Evolutionary conservation across 805 yeast species (phyloP).

Genomic region (Teunomyces kruisii): DNA sequence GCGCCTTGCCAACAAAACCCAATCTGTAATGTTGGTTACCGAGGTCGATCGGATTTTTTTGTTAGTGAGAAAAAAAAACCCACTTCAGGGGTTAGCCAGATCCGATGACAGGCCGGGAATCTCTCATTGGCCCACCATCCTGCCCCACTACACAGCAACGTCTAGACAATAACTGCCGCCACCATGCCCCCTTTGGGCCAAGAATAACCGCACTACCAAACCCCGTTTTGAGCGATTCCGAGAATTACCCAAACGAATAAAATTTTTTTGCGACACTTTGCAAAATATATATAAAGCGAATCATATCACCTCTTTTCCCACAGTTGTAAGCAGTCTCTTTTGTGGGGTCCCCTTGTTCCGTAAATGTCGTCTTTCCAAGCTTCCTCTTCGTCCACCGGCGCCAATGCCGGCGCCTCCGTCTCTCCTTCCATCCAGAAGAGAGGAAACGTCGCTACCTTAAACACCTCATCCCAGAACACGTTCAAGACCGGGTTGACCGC

Average conservation of each 20-base stretch:
- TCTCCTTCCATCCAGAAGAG: slow-evolving; percentile 9
- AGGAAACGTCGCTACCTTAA: slow-evolving; percentile 15
- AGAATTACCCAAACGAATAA: slow-evolving; percentile 1
- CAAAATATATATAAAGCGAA: slow-evolving; percentile 1
- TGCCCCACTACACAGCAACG: too few relatives aligned
- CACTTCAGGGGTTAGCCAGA: neutral
- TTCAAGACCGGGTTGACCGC: slow-evolving; percentile 28
- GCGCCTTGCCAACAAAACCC: neutral
- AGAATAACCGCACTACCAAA: neutral
- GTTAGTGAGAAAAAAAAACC: too few relatives aligned
- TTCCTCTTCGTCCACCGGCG: slow-evolving; percentile 7
- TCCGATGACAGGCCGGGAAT: neutral
- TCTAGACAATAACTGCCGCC: neutral
- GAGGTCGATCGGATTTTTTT: too few relatives aligned
- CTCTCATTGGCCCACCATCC: neutral
- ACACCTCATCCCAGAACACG: slow-evolving; percentile 3
- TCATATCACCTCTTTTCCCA: neutral
- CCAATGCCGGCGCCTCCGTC: slow-evolving; percentile 5
- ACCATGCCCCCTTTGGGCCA: neutral
- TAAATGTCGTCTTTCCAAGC: slow-evolving; percentile 4
- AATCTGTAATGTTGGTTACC: too few relatives aligned
- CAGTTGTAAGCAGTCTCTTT: neutral
- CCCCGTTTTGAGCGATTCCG: neutral
- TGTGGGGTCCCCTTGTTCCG: slow-evolving; percentile 1
- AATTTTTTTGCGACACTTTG: slow-evolving; percentile 2